These are phyloP conservation scores for Glarea lozoyensis DNA, from an alignment of 495 filamentous ascomycete genomes.

Conservation along the genomic window DNA sequence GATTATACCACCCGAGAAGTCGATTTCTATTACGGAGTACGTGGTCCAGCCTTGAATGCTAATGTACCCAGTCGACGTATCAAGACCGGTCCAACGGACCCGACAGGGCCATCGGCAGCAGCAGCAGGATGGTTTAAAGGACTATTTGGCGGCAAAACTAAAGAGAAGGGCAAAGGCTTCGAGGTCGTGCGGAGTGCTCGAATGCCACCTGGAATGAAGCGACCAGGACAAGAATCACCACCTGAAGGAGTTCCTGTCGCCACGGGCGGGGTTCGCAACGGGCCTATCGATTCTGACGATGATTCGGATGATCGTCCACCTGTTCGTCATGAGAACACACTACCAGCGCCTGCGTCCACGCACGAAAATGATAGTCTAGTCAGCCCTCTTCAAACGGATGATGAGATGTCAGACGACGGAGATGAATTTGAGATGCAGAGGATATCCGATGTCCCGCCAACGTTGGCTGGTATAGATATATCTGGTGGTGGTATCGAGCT, in stretches of 20 bases:
- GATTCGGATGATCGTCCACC: slow-evolving; percentile 29
- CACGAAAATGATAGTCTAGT: slow-evolving; percentile 33
- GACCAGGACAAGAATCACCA: slow-evolving; percentile 39
- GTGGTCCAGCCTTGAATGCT: slow-evolving; percentile 78
- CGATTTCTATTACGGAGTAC: slow-evolving; percentile 90
- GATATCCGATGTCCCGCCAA: slow-evolving; percentile 43
- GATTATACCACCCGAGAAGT: slow-evolving; percentile 91
- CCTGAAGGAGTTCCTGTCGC: slow-evolving; percentile 50
- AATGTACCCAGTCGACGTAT: slow-evolving; percentile 71
- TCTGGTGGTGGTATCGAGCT: slow-evolving; percentile 52
- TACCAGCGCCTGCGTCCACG: slow-evolving; percentile 22
- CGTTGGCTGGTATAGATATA: slow-evolving; percentile 49
- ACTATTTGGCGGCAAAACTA: slow-evolving; percentile 71
- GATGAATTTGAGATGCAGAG: slow-evolving; percentile 31
- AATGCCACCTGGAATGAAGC: slow-evolving; percentile 56
- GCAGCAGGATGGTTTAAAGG: slow-evolving; percentile 82
- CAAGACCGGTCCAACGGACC: slow-evolving; percentile 91
- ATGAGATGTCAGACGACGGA: slow-evolving; percentile 19
- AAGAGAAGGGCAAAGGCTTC: slow-evolving; percentile 88
- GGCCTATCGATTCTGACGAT: slow-evolving; percentile 50
- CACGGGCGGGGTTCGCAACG: slow-evolving; percentile 37
- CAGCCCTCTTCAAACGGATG: slow-evolving; percentile 21
- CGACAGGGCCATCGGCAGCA: slow-evolving; percentile 78
- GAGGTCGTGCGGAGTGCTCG: slow-evolving; percentile 87
- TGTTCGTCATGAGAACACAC: slow-evolving; percentile 5